A percentile compares a stretch with the other conserved stretches of the same genome.
Evolutionary conservation across 495 filamentous ascomycete genomes (phyloP).

Genomic region (Penicillium paradoxum): DNA sequence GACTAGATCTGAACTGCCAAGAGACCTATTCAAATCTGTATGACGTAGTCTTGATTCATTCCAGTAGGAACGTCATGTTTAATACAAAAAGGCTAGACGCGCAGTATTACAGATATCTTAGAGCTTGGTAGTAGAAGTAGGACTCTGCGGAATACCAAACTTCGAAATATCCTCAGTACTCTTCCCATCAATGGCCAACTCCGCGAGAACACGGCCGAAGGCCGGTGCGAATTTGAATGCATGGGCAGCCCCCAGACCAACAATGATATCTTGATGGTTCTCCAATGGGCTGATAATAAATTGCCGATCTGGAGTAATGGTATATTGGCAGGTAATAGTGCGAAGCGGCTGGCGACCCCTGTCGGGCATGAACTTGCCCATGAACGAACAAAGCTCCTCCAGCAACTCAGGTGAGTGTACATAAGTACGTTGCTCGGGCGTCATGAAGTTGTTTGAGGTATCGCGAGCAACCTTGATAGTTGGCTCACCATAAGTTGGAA

Average conservation of each 20-base stretch:
- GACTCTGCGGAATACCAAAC: slow-evolving; percentile 13
- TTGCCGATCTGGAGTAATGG: slow-evolving; percentile 25
- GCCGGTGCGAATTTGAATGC: slow-evolving; percentile 31
- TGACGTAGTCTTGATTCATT: no score
- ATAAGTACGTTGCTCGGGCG: slow-evolving; percentile 25
- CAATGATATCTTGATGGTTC: slow-evolving; percentile 21
- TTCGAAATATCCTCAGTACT: slow-evolving; percentile 28
- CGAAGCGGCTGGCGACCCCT: slow-evolving; percentile 21
- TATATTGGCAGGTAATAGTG: slow-evolving; percentile 28
- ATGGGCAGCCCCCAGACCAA: slow-evolving; percentile 27
- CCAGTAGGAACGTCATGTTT: no score
- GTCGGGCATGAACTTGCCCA: slow-evolving; percentile 22
- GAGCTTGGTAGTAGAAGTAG: slow-evolving; percentile 2
- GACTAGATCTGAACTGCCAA: no score
- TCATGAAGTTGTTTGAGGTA: slow-evolving; percentile 26
- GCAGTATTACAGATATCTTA: no score
- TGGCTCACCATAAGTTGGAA: slow-evolving; percentile 26
- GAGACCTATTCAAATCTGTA: no score
- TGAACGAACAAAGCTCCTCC: slow-evolving; percentile 16
- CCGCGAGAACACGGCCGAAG: slow-evolving; percentile 26
- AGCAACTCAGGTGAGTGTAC: slow-evolving; percentile 22
- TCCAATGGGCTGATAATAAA: slow-evolving; percentile 27
- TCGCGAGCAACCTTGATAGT: slow-evolving; percentile 30
- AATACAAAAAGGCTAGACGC: no score
- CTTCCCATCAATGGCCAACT: slow-evolving; percentile 26